A percentile compares a stretch with the other conserved stretches of the same genome.
These are phyloP conservation scores for Pisolithus orientalis DNA, from an alignment of 768 basidiomycete species.

Conservation along the genomic window DNA sequence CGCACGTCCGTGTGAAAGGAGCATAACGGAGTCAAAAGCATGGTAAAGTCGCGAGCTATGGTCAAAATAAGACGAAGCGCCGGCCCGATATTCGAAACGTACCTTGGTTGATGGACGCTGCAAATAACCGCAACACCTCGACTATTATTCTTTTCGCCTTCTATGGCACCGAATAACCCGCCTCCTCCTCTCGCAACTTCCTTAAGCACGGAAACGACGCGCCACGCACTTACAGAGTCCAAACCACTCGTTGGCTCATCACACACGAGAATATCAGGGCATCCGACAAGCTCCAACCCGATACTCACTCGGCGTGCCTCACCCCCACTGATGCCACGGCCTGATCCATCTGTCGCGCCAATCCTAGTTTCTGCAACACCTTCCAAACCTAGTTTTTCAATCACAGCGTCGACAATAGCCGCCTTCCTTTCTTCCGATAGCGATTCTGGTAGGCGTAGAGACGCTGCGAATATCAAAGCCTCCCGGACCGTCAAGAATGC, in stretches of 20 bases:
- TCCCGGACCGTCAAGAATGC: conserved; percentile 75
- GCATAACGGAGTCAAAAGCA: conserved; percentile 73
- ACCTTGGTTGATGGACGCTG: conserved; percentile 86
- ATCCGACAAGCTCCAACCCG: conserved; percentile 80
- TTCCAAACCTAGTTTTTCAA: conserved; percentile 74
- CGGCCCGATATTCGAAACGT: conserved; percentile 9
- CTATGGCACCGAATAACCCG: conserved; percentile 14
- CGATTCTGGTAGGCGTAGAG: conserved; percentile 74
- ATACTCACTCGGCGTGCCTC: conserved; percentile 90
- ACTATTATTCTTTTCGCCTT: conserved; percentile 37
- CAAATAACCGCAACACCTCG: conserved; percentile 79
- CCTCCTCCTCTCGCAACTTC: conserved; percentile 54
- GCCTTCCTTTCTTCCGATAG: conserved; percentile 56
- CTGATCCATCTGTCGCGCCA: conserved; percentile 54
- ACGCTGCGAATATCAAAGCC: conserved; percentile 79
- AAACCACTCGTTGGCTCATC: conserved; percentile 84
- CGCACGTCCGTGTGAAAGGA: conserved; percentile 71
- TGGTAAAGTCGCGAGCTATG: conserved; percentile 76
- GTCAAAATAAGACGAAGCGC: background rate
- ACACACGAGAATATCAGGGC: conserved; percentile 77
- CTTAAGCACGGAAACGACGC: conserved; percentile 72
- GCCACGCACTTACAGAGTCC: conserved; percentile 82
- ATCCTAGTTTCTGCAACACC: conserved; percentile 68
- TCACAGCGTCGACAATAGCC: conserved; percentile 59
- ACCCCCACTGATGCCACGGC: conserved; percentile 84